phyloP scores from a whole-genome alignment of 2,329 filamentous ascomycete genomes.

The Aspergillus ustus region DNA sequence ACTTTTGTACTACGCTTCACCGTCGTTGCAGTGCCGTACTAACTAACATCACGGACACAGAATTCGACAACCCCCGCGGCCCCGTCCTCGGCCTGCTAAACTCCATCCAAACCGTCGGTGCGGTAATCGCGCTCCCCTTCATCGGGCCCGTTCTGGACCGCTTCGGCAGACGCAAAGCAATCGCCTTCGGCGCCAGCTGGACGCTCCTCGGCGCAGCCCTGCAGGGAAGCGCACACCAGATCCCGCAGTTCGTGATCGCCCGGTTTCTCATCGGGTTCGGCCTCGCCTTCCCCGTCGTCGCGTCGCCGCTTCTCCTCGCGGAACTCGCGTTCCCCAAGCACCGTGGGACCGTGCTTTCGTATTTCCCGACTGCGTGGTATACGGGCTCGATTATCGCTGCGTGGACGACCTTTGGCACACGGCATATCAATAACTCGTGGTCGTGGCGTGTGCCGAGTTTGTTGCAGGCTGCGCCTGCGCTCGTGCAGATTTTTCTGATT shows the following conservation, averaged over 20 bases:
- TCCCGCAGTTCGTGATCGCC: background rate
- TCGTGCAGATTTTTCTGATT: slow-evolving; percentile 2
- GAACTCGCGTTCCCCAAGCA: slow-evolving; percentile 1
- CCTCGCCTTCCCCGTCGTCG: background rate
- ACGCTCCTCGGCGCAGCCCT: slow-evolving; percentile 5
- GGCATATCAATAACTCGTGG: background rate
- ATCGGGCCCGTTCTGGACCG: background rate
- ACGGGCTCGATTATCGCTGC: slow-evolving; percentile 4
- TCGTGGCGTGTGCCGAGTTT: slow-evolving; percentile 5
- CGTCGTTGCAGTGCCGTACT: no score
- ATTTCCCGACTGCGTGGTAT: slow-evolving; percentile 1
- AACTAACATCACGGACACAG: background rate
- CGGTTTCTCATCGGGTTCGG: slow-evolving; percentile 3
- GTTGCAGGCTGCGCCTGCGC: background rate
- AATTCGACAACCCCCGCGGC: slow-evolving; percentile 8
- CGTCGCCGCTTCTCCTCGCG: slow-evolving; percentile 1
- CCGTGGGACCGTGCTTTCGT: background rate
- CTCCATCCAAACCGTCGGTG: background rate
- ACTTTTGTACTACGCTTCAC: no score
- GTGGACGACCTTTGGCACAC: slow-evolving; percentile 4
- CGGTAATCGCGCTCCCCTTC: slow-evolving; percentile 1
- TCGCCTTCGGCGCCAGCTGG: slow-evolving; percentile 6
- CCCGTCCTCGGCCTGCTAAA: slow-evolving; percentile 1
- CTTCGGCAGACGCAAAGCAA: slow-evolving; percentile 1
- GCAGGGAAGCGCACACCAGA: background rate